Percentiles rank a stretch among this genome's conserved stretches.
phyloP scores from a whole-genome alignment of 2,329 filamentous ascomycete genomes.

The Penicillium oxalicum region DNA sequence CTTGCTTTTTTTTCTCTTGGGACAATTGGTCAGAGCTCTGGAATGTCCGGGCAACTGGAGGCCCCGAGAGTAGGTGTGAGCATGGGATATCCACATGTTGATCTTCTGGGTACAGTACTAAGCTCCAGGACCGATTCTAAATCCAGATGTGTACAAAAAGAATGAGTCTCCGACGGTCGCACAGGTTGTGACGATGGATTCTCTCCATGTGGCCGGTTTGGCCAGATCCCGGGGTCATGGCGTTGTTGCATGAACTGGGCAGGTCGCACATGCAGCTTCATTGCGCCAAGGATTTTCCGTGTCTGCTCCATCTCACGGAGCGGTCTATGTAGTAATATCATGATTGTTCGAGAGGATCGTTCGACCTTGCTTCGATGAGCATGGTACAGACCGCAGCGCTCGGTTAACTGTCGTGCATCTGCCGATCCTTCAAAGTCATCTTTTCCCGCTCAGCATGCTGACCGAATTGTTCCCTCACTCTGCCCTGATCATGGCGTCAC shows the following conservation, averaged over 20 bases:
- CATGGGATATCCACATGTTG: background rate
- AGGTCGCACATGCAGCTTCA: background rate
- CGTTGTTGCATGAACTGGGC: background rate
- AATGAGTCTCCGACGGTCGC: background rate
- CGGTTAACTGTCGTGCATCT: too few relatives aligned
- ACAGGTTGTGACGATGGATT: background rate
- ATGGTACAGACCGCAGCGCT: too few relatives aligned
- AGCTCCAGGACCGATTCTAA: background rate
- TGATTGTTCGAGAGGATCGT: too few relatives aligned
- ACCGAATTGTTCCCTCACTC: too few relatives aligned
- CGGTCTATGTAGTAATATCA: too few relatives aligned
- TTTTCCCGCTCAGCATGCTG: too few relatives aligned
- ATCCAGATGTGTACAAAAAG: background rate
- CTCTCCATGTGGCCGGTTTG: background rate
- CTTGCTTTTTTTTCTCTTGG: too few relatives aligned
- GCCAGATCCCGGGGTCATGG: background rate
- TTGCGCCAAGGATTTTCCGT: background rate
- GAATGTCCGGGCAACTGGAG: slow-evolving; percentile 1
- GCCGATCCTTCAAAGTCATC: too few relatives aligned
- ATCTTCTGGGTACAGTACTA: too few relatives aligned
- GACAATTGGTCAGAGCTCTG: background rate
- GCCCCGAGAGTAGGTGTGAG: background rate
- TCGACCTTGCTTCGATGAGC: too few relatives aligned
- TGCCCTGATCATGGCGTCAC: too few relatives aligned
- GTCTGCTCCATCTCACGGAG: too few relatives aligned